Base-by-base conservation (phyloP, 148 eudicot genomes). In the Rhododendron molle region DNA sequence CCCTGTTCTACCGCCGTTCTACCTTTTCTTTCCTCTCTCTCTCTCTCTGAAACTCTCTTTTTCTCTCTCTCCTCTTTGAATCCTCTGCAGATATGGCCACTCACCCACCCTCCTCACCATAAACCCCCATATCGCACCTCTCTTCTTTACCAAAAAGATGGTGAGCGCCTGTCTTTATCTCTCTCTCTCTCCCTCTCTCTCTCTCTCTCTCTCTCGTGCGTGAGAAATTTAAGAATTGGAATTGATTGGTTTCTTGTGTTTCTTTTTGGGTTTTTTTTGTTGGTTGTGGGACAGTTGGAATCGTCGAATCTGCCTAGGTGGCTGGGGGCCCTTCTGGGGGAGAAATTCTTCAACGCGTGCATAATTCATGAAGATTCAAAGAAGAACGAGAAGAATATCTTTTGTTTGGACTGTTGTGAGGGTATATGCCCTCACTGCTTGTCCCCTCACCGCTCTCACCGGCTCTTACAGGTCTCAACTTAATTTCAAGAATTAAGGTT, bases 341-440 rank as follows among this genome's bases (percentile, higher is more conserved):
- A 93, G 88, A 92, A 86, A 28, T 92, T 93, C 89, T 93, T 87
- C 82, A 83, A 87, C 28, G 84, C 90, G 8, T 93, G 95, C 83
- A 74, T 88, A 87, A 52, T 86, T 87, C 95, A 93, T 72, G 91
- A 90, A 44, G 81, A 86, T 8, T 87, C 69, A 1, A 91, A 85
- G 87, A 92, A 90, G 86, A 92, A 92, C 54, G 94, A 93, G 47
- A 93, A 91, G 82, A 93, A 91, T 80, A 81, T 90, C 52, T 89
- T 88, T 16, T 93, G 95, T 62, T 87, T 93, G 90, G 93, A 93
- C 85, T 91, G 93, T 76, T 90, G 92, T 69, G 85, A 86, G 20
- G 78, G 89, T 28, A 83, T 91, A 84, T 93, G 95, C 86, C 85
- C 87, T 76, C 93, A 91, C 38, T 93, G 93, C 65, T 34, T 87